Conservation (phyloP, 768 basidiomycete genomes). For the Leccinum pellstonianum region DNA sequence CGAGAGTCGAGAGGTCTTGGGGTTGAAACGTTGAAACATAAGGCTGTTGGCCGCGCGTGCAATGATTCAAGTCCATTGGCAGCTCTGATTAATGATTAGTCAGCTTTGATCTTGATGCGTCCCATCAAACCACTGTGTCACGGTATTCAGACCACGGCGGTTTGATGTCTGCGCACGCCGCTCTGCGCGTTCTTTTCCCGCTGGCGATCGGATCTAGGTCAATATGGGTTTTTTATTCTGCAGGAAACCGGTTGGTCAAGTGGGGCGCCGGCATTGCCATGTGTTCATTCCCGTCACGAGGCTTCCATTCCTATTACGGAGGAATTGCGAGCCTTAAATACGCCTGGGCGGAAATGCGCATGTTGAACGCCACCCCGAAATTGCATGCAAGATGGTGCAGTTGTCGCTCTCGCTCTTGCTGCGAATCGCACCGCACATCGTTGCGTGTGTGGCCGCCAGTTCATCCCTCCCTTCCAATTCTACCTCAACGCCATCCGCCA, state of each 20-base stretch:
- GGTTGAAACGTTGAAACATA: too few relatives aligned
- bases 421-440: constrained; percentile 6
- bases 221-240: background rate
- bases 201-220: constrained; percentile 4
- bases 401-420: constrained; percentile 16
- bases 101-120: background rate
- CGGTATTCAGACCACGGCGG: background rate
- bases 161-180: background rate
- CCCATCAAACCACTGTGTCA: too few relatives aligned
- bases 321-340: constrained; percentile 5
- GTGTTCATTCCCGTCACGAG: background rate
- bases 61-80: too few relatives aligned
- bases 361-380: background rate
- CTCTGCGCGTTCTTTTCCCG: background rate
- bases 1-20: background rate
- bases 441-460: background rate
- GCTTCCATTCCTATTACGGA: background rate
- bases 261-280: background rate
- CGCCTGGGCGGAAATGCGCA: too few relatives aligned
- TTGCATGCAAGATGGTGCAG: constrained; percentile 18
- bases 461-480: background rate
- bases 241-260: background rate
- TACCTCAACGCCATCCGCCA: background rate
- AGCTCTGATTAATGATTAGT: background rate
- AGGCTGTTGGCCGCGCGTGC: too few relatives aligned